These are phyloP conservation scores for Lycium ferocissimum DNA, from an alignment of 257 asterid species.

Conservation along the genomic window DNA sequence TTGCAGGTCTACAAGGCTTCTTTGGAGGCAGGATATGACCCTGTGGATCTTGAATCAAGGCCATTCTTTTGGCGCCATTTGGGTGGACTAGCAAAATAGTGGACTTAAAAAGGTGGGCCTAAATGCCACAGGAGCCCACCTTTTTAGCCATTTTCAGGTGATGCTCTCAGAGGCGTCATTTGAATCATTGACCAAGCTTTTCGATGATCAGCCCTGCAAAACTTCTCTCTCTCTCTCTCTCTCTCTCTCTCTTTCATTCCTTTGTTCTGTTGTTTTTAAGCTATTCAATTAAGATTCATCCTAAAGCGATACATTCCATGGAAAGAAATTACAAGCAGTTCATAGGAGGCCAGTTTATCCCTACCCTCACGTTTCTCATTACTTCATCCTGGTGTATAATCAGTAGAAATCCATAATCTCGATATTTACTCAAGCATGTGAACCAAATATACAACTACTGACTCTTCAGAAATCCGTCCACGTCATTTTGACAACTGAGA, in stretches of 20 bases:
- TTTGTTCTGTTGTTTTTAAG: not conserved
- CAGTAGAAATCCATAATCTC: not conserved
- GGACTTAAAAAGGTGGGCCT: not conserved
- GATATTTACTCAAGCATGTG: not conserved
- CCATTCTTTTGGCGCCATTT: not conserved
- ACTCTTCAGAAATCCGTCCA: not conserved
- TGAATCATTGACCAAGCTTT: constrained; percentile 11
- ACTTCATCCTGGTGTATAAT: constrained; percentile 11
- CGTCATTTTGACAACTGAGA: not conserved
- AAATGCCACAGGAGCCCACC: not conserved
- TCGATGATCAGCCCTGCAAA: not conserved
- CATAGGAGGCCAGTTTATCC: not conserved
- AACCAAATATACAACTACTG: not conserved
- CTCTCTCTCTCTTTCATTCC: not conserved
- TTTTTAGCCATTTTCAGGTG: not conserved
- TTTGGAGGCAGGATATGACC: not conserved
- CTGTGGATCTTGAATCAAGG: not conserved
- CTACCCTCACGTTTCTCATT: not conserved
- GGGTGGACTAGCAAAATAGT: constrained; percentile 7
- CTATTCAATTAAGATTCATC: not conserved
- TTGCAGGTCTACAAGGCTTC: not conserved
- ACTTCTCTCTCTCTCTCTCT: not conserved
- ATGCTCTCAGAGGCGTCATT: not conserved
- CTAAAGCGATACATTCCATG: not conserved
- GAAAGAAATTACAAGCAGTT: not conserved